phyloP scores from a whole-genome alignment of 768 basidiomycete genomes.

The Psilocybe cubensis region DNA sequence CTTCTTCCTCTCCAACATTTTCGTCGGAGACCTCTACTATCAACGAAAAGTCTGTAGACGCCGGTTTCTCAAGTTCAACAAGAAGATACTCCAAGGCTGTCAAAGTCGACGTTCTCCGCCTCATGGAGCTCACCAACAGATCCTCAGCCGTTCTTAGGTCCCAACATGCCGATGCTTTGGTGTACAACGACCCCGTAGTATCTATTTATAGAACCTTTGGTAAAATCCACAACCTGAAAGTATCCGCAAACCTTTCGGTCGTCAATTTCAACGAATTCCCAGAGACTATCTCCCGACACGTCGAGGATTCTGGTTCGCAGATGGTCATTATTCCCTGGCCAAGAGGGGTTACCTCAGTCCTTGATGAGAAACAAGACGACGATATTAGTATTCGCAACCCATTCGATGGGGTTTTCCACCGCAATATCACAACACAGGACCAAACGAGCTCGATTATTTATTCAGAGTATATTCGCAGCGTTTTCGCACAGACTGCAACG shows the following conservation, averaged over 20 bases:
- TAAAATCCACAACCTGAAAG: constrained; percentile 64
- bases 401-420: constrained; percentile 80
- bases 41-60: constrained; percentile 29
- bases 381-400: constrained; percentile 50
- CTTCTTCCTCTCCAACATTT: neutral
- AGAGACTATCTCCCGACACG: constrained; percentile 63
- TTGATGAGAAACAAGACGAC: constrained; percentile 26
- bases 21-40: constrained; percentile 10
- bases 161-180: constrained; percentile 70
- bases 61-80: neutral
- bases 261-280: constrained; percentile 79
- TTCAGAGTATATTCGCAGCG: constrained; percentile 83
- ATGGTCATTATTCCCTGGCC: constrained; percentile 90
- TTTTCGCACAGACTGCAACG: constrained; percentile 70
- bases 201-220: constrained; percentile 81
- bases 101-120: constrained; percentile 78
- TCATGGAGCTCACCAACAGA: constrained; percentile 89
- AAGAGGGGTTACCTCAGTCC: constrained; percentile 37
- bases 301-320: constrained; percentile 60
- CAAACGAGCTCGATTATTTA: constrained; percentile 61
- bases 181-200: constrained; percentile 72
- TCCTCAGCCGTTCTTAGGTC: constrained; percentile 87
- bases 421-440: constrained; percentile 45
- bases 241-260: constrained; percentile 74
- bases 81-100: constrained; percentile 28